Conservation (phyloP, 306 rosid genomes). For the Senna tora region DNA sequence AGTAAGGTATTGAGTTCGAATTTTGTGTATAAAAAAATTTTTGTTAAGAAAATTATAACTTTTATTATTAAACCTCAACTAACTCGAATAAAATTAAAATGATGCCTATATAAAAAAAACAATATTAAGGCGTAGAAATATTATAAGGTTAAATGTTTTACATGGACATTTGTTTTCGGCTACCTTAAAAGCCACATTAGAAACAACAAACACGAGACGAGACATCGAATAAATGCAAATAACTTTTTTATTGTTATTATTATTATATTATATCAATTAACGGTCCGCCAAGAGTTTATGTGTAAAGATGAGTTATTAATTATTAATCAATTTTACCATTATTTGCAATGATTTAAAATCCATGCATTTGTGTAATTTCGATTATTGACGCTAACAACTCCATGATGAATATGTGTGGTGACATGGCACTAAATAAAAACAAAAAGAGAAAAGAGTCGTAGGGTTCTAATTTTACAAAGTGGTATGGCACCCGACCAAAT, state of each 20-base stretch:
- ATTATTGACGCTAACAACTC: conserved; percentile 20
- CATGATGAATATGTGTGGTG: neutral
- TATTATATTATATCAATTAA: neutral
- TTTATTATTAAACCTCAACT: too few relatives aligned
- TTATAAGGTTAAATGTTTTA: conserved; percentile 38
- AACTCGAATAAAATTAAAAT: too few relatives aligned
- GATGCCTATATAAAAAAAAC: too few relatives aligned
- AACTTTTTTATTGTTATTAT: neutral
- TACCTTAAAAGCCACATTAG: conserved; percentile 1
- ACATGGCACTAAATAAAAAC: conserved; percentile 6
- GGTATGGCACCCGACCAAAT: conserved; percentile 27
- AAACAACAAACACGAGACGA: conserved; percentile 23
- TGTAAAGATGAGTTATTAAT: neutral
- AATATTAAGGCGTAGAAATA: too few relatives aligned
- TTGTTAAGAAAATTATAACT: too few relatives aligned
- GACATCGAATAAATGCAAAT: neutral
- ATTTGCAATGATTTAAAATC: neutral
- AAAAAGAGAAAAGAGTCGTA: conserved; percentile 16
- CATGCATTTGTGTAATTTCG: conserved; percentile 27
- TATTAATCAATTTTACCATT: neutral
- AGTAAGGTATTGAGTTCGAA: too few relatives aligned
- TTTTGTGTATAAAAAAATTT: too few relatives aligned
- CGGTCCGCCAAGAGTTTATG: neutral
- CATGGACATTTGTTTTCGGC: neutral
- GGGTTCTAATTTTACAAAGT: conserved; percentile 35